A percentile compares a stretch with the other conserved stretches of the same genome.
These are phyloP conservation scores for Beauveria sp. DNA, from an alignment of 2,329 filamentous ascomycete genomes.

Conservation along the genomic window DNA sequence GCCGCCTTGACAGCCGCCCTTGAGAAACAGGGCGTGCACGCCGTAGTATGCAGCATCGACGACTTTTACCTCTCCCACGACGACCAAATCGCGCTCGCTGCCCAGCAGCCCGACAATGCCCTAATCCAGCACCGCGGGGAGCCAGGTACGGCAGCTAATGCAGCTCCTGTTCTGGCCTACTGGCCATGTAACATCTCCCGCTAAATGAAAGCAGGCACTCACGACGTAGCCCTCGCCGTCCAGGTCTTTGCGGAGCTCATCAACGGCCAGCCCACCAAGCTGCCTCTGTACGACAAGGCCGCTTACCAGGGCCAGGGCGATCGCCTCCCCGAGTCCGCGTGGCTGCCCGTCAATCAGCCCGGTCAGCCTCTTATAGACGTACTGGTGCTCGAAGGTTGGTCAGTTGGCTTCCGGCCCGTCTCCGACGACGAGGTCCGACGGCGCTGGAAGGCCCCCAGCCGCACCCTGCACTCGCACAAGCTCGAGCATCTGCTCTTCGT, in stretches of 20 bases:
- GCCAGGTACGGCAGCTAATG: conserved; percentile 44
- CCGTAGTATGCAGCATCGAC: conserved; percentile 74
- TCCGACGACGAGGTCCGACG: conserved; percentile 41
- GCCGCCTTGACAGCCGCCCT: conserved; percentile 56
- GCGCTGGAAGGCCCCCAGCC: conserved; percentile 43
- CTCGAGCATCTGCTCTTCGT: conserved; percentile 43
- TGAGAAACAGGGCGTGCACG: conserved; percentile 48
- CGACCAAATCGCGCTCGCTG: conserved; percentile 58
- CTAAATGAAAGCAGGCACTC: conserved; percentile 39
- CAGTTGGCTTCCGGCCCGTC: conserved; percentile 70
- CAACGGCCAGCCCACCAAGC: conserved; percentile 39
- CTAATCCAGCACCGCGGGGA: conserved; percentile 77
- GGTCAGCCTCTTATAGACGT: conserved; percentile 48
- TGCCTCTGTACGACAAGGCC: conserved; percentile 82
- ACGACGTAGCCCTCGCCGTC: conserved; percentile 62
- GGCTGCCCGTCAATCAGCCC: conserved; percentile 49
- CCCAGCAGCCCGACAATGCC: conserved; percentile 59
- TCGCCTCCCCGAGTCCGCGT: conserved; percentile 53
- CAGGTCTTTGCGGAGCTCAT: conserved; percentile 55
- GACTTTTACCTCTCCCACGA: conserved; percentile 77
- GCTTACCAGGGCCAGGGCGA: conserved; percentile 70
- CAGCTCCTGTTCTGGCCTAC: background rate
- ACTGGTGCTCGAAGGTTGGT: conserved; percentile 86
- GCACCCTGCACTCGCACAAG: conserved; percentile 38
- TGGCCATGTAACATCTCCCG: background rate